Evolutionary conservation across 352 stramenopile species (phyloP), one percentile per base, ranked within the genome.

Genomic region (Bremia lactucae): DNA sequence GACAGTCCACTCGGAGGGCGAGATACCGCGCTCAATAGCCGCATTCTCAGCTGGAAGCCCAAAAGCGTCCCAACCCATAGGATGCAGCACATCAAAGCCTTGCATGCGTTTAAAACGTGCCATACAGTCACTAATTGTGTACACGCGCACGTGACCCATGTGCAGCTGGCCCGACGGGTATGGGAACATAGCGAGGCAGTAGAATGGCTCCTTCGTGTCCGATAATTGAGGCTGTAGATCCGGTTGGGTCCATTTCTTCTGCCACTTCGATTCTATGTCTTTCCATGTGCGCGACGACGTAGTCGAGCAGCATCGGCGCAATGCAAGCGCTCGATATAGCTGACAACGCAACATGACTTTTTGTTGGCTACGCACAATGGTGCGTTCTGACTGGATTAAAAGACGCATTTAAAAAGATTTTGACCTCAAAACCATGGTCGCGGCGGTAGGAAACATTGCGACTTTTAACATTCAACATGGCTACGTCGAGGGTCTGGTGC

Each of bases 61-160:
- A 71, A 99, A 99, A 13, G 95, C 95, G 67, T 99, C 97, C 95
- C 95, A 99, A 22, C 97, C 97, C 74, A 99, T 99, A 0, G 96
- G 96, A 59, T 99, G 96, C 28, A 99, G 60, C 36, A 99, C 81
- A 55, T 98, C 79, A 55, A 90, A 96, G 18, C 88, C 93, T 33
- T 96, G 90, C 95, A 99, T 98, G 26, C 93, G 76, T 68, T 95
- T 98, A 48, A 98, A 95, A 0, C 96, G 87, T 15, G 95, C 70
- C 71, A 99, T 96, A 37, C 96, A 94, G 68, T 99, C 97, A 31
- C 94, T 98, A 43, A 98, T 97, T 52, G 86, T 98, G 71, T 98
- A 99, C 47, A 98, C 96, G 56, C 97, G 95, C 22, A 98, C 95
- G 74, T 99, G 97, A 33, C 97, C 97, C 14, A 99, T 97, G 64